Evolutionary conservation across 352 stramenopile species (phyloP), one percentile per base, ranked within the genome.

Genomic region (Globisporangium nodosum): DNA sequence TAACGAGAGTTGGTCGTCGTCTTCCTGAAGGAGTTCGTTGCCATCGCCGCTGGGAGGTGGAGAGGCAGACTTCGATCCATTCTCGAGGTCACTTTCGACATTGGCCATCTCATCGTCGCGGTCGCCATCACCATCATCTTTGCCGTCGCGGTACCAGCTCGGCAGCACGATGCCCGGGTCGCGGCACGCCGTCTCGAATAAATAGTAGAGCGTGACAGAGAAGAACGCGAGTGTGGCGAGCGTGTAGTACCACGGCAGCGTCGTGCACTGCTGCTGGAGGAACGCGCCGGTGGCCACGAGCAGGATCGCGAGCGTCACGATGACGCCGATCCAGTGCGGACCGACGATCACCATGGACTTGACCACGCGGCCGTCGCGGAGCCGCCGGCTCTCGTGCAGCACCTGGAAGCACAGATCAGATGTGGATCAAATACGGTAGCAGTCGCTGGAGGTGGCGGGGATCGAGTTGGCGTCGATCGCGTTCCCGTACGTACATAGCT

Each of bases 241-340:
- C 48, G 78, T 80, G 64, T 86, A 80, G 52, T 81, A 73, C 72
- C 69, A 86, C 33, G 76, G 62, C 54, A 87, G 72, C 2, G 49
- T 53, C 18, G 48, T 30, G 52, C 75, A 79, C 37, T 90, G 78
- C 58, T 90, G 74, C 15, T 67, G 57, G 24, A 92, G 63, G 65
- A 92, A 90, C 54, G 90, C 63, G 49, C 56, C 66, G 0, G 76
- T 88, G 39, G 71, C 75, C 30, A 74, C 64, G 1, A 90, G 24
- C n/a, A 92, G 72, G 56, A 94, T 82, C 3, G 58, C 52, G 31
- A 87, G 49, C 18, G 81, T 92, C 43, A 87, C 70, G 46, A 92
- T 46, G 33, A 90, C 82, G 39, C 84, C 84, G 54, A 90, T 81
- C 83, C 84, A 95, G 59, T 95, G 81, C 4, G 85, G 85, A 0